These are phyloP conservation scores for Hortiboletus rubellus DNA, from an alignment of 1,284 basidiomycete genomes.

Conservation along the genomic window DNA sequence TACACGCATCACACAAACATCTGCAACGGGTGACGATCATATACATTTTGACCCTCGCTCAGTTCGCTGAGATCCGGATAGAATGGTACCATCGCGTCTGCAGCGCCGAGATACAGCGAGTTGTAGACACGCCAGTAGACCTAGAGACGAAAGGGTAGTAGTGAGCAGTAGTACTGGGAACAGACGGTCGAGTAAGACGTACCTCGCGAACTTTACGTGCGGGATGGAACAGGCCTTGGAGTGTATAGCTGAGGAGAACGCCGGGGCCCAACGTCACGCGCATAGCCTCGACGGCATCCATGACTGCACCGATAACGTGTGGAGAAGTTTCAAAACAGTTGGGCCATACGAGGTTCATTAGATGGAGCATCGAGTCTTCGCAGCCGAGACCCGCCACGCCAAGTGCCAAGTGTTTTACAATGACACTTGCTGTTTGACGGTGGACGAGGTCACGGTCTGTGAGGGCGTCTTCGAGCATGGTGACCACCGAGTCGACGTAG, in stretches of 20 bases:
- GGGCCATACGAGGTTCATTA: conserved; percentile 99
- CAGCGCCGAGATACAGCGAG: conserved; percentile 83
- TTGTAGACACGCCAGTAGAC: conserved; percentile 94
- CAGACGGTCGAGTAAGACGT: conserved; percentile 18
- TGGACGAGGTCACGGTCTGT: conserved; percentile 99
- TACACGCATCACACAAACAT: conserved; percentile 61
- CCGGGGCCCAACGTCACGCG: conserved; percentile 94
- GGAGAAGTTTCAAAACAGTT: conserved; percentile 99
- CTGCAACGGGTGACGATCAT: conserved; percentile 82
- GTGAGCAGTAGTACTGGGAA: background rate
- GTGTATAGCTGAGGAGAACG: conserved; percentile 83
- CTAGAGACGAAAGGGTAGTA: conserved; percentile 22
- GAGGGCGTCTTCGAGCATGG: conserved; percentile 96
- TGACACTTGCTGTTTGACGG: conserved; percentile 97
- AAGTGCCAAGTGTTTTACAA: conserved; percentile 97
- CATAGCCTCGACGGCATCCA: conserved; percentile 98
- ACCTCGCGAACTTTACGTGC: conserved; percentile 96
- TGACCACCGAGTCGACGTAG: conserved; percentile 96
- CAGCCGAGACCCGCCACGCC: conserved; percentile 97
- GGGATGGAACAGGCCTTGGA: conserved; percentile 95
- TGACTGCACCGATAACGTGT: conserved; percentile 96
- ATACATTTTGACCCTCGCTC: conserved; percentile 86
- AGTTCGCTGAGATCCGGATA: conserved; percentile 89
- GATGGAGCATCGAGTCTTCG: conserved; percentile 95
- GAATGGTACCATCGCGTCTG: conserved; percentile 91